A percentile compares a stretch with the other conserved stretches of the same genome.
Conservation (phyloP, 1,284 basidiomycete genomes). For the Tilletia horrida region DNA sequence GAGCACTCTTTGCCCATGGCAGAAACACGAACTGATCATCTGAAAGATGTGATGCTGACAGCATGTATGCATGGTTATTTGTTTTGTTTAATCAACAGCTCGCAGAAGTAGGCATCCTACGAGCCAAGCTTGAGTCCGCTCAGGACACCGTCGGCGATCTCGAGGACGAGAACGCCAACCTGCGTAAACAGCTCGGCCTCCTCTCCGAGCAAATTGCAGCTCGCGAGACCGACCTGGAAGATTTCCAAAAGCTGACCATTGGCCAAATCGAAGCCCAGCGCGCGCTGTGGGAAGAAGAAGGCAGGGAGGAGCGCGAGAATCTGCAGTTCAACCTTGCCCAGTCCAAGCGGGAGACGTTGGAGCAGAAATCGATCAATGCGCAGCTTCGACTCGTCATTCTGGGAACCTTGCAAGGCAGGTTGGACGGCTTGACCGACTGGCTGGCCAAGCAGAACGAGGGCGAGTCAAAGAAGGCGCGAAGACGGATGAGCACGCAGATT, state of each 20-base stretch:
- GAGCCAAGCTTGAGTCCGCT: conserved; percentile 19
- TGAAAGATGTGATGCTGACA: too few species aligned
- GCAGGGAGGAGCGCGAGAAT: conserved; percentile 19
- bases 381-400: conserved; percentile 21
- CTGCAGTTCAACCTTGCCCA: conserved; percentile 5
- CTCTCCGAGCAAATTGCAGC: conserved; percentile 30
- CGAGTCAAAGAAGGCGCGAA: conserved; percentile 18
- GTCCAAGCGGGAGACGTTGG: conserved; percentile 11
- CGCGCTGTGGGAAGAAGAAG: conserved; percentile 22
- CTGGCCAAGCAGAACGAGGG: conserved; percentile 18
- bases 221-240: conserved; percentile 26
- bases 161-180: conserved; percentile 32
- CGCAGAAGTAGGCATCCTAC: conserved; percentile 25
- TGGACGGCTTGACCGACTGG: conserved; percentile 22
- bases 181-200: conserved; percentile 27
- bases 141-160: conserved; percentile 32
- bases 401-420: conserved; percentile 17
- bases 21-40: neutral
- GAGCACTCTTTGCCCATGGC: neutral
- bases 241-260: conserved; percentile 17
- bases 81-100: conserved; percentile 19
- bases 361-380: conserved; percentile 25
- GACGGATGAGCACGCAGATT: conserved; percentile 24
- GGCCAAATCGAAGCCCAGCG: conserved; percentile 18
- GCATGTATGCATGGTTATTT: neutral